A percentile compares a stretch with the other conserved stretches of the same genome.
Evolutionary conservation across 169 alveolate genomes (phyloP).

Genomic region (Plasmodium gallinaceum): DNA sequence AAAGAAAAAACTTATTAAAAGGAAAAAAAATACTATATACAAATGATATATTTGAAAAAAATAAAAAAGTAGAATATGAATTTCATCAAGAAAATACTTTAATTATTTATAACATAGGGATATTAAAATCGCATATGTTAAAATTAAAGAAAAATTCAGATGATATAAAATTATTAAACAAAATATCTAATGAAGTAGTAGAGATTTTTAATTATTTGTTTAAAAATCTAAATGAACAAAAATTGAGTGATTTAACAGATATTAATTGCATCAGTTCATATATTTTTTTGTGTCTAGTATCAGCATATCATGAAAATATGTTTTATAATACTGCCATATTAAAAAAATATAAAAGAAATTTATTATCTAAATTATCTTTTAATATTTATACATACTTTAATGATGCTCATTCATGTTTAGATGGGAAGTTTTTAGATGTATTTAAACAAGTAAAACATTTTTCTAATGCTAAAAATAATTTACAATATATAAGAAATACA

Average conservation of each 20-base stretch:
- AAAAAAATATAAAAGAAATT: conserved; percentile 65
- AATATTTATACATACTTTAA: conserved; percentile 55
- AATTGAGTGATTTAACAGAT: conserved; percentile 17
- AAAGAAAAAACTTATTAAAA: conserved; percentile 37
- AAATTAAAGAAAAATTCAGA: conserved; percentile 41
- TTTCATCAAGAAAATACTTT: conserved; percentile 46
- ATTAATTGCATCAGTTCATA: conserved; percentile 51
- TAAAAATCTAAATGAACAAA: conserved; percentile 40
- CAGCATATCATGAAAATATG: conserved; percentile 75
- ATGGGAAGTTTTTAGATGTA: conserved; percentile 34
- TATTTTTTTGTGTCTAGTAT: conserved; percentile 49
- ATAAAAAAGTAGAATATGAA: conserved; percentile 56
- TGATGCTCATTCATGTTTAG: conserved; percentile 30
- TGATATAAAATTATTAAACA: conserved; percentile 54
- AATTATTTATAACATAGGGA: conserved; percentile 48
- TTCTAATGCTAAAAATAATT: conserved; percentile 9
- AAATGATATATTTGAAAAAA: conserved; percentile 46
- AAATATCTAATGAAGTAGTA: conserved; percentile 47
- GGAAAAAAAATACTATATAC: conserved; percentile 29
- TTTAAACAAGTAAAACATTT: conserved; percentile 18
- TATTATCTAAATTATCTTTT: conserved; percentile 41
- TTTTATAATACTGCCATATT: conserved; percentile 69
- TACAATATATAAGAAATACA: conserved; percentile 40
- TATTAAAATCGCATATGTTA: conserved; percentile 22
- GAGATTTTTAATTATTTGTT: conserved; percentile 65